phyloP scores from a whole-genome alignment of 2,329 filamentous ascomycete genomes.

The Fusarium nanum region DNA sequence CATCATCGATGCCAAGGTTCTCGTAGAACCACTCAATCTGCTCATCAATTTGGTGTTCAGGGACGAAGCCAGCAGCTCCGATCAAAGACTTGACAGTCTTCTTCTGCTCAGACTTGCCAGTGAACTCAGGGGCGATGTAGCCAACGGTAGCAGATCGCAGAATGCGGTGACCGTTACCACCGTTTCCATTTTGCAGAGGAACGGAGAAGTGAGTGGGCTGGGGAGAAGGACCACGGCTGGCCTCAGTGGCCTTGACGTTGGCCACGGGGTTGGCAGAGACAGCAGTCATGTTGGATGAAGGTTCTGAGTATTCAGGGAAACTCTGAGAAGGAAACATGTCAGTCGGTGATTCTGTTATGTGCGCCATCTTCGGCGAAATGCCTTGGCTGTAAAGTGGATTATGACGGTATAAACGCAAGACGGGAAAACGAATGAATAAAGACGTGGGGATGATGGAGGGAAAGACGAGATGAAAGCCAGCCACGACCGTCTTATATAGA shows the following conservation, averaged over 20 bases:
- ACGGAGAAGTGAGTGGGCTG: conserved; percentile 88
- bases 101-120: conserved; percentile 93
- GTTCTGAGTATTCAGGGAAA: conserved; percentile 60
- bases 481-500: conserved; percentile 39
- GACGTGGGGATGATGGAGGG: conserved; percentile 15
- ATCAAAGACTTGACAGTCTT: conserved; percentile 85
- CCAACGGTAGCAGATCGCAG: conserved; percentile 91
- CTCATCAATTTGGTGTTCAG: conserved; percentile 80
- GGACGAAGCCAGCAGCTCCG: conserved; percentile 85
- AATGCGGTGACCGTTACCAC: conserved; percentile 74
- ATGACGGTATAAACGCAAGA: conserved; percentile 29
- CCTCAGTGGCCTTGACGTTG: conserved; percentile 54
- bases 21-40: conserved; percentile 98
- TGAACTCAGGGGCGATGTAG: conserved; percentile 94
- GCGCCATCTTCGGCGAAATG: conserved; percentile 51
- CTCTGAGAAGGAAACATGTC: conserved; percentile 55
- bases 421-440: conserved; percentile 9
- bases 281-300: conserved; percentile 50
- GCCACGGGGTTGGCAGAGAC: conserved; percentile 57
- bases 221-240: conserved; percentile 79
- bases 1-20: conserved; percentile 96
- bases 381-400: conserved; percentile 13
- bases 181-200: conserved; percentile 61
- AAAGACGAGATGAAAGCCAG: conserved; percentile 19
- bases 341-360: conserved; percentile 55